Evolutionary conservation across 495 filamentous ascomycete species (phyloP).

Genomic region (Penicillium roqueforti): DNA sequence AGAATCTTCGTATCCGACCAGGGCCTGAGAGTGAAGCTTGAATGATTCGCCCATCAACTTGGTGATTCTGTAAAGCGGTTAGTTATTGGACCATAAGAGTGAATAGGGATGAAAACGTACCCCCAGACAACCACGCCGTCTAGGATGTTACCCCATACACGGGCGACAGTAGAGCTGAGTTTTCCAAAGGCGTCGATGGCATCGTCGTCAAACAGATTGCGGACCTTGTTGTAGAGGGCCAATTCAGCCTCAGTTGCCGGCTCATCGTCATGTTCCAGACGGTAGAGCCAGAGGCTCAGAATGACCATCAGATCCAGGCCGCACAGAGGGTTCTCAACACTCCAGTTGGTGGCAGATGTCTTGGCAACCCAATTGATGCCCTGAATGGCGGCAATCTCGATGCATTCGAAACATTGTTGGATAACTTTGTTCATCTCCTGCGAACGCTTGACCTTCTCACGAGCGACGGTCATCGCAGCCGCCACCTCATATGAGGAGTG

Average conservation of each 20-base stretch:
- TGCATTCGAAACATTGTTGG: conserved; percentile 95
- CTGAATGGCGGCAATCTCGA: conserved; percentile 90
- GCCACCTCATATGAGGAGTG: conserved; percentile 97
- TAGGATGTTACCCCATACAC: conserved; percentile 96
- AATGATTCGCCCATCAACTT: conserved; percentile 98
- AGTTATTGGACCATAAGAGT: conserved; percentile 31
- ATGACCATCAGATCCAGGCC: conserved; percentile 98
- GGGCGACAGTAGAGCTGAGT: conserved; percentile 88
- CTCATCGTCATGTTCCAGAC: conserved; percentile 98
- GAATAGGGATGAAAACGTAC: conserved; percentile 46
- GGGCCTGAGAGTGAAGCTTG: conserved; percentile 91
- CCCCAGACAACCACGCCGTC: conserved; percentile 99
- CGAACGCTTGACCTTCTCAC: conserved; percentile 89
- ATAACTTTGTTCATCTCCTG: conserved; percentile 98
- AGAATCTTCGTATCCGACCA: conserved; percentile 88
- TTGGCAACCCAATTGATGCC: conserved; percentile 97
- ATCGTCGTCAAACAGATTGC: conserved; percentile 85
- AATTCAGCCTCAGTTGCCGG: conserved; percentile 85
- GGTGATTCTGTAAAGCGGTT: conserved; percentile 70
- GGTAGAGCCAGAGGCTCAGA: conserved; percentile 95
- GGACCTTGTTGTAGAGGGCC: conserved; percentile 92
- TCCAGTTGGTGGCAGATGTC: conserved; percentile 98
- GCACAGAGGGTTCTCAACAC: conserved; percentile 94
- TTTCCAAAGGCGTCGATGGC: conserved; percentile 76
- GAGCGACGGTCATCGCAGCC: conserved; percentile 88